Percentiles rank a stretch among this genome's conserved stretches.
phyloP scores from a whole-genome alignment of 2,329 filamentous ascomycete genomes.

The Tolypocladium tropicale region DNA sequence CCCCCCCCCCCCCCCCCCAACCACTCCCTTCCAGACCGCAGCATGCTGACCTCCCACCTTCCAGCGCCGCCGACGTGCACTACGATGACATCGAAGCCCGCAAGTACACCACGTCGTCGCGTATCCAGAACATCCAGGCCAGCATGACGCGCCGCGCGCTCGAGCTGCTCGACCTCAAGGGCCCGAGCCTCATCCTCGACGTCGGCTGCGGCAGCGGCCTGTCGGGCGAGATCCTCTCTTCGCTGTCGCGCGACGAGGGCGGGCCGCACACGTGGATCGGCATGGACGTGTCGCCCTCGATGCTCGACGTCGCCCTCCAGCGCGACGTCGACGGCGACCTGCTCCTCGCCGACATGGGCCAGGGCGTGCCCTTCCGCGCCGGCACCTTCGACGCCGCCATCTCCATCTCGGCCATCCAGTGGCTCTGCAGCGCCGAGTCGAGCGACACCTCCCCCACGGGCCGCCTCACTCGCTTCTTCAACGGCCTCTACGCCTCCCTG shows the following conservation, averaged over 20 bases:
- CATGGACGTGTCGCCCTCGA: conserved; percentile 90
- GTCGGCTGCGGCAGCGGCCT: conserved; percentile 94
- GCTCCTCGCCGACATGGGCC: conserved; percentile 89
- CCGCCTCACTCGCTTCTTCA: conserved; percentile 77
- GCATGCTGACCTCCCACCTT: background rate
- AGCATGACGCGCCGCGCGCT: conserved; percentile 91
- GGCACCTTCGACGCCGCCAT: conserved; percentile 93
- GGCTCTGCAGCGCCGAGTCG: conserved; percentile 92
- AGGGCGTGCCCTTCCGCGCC: conserved; percentile 86
- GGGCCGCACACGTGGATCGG: conserved; percentile 94
- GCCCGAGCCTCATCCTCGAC: conserved; percentile 84
- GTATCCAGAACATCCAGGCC: conserved; percentile 91
- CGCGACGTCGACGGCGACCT: conserved; percentile 87
- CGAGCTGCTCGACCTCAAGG: conserved; percentile 71
- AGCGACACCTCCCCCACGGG: conserved; percentile 74
- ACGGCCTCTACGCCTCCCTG: conserved; percentile 77
- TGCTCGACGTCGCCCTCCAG: conserved; percentile 91
- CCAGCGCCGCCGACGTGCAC: conserved; percentile 86
- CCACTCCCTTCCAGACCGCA: no score
- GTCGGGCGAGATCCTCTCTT: conserved; percentile 84
- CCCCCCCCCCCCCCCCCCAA: no score
- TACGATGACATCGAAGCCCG: conserved; percentile 93
- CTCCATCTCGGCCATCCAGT: conserved; percentile 92
- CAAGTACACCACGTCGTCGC: conserved; percentile 94
- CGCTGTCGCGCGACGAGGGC: conserved; percentile 56